These are phyloP conservation scores for Cercospora sesami DNA, from an alignment of 2,329 filamentous ascomycete species.

Conservation along the genomic window DNA sequence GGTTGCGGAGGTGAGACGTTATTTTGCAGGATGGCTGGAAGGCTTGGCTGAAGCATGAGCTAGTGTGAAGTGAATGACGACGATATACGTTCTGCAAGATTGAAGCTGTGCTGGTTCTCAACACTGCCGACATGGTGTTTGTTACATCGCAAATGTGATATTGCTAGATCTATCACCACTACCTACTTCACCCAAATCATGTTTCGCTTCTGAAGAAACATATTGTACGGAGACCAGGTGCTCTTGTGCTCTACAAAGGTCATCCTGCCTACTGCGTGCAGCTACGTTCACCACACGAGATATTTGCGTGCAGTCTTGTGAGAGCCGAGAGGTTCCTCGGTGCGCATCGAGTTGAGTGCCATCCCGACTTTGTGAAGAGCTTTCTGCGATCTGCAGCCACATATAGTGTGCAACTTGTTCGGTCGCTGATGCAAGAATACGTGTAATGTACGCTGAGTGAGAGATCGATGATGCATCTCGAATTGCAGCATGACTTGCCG, in stretches of 20 bases:
- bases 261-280: background rate
- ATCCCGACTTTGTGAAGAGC: background rate
- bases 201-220: background rate
- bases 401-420: background rate
- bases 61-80: background rate
- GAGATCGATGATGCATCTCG: background rate
- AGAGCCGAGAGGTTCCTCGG: background rate
- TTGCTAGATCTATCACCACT: background rate
- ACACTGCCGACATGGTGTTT: background rate
- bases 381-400: background rate
- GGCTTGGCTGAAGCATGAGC: background rate
- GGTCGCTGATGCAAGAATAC: background rate
- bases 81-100: background rate
- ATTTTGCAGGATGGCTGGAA: background rate
- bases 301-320: background rate
- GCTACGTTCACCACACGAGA: background rate
- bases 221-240: background rate
- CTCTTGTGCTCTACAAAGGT: background rate
- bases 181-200: background rate
- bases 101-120: background rate
- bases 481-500: background rate
- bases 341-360: background rate
- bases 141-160: background rate
- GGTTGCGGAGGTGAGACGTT: background rate
- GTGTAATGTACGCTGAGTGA: background rate